Evolutionary conservation across 371 early-diverging fungal genomes (phyloP).

Genomic region (Amoeboaphelidium protococcarum): DNA sequence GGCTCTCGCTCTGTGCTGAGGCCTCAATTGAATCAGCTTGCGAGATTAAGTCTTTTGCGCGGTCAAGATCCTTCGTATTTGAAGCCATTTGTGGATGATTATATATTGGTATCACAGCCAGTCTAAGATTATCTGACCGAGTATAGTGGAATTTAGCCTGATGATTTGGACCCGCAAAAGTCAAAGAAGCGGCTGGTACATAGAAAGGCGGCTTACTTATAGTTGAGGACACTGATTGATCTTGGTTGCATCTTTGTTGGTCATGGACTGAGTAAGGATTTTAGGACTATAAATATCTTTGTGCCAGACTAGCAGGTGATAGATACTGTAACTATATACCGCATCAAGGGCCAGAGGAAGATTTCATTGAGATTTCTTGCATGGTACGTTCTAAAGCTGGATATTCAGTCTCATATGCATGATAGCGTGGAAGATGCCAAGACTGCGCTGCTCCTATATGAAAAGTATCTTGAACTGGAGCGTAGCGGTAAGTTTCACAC

Average conservation of each 20-base stretch:
- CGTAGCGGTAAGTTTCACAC: slow-evolving; percentile 33
- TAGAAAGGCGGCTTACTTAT: slow-evolving; percentile 58
- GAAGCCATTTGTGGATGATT: slow-evolving; percentile 82
- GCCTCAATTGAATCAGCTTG: slow-evolving; percentile 49
- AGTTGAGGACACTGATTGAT: slow-evolving; percentile 59
- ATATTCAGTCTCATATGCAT: slow-evolving; percentile 64
- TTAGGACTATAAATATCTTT: slow-evolving; percentile 66
- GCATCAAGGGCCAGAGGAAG: slow-evolving; percentile 30
- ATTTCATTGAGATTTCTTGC: slow-evolving; percentile 69
- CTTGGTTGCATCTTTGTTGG: slow-evolving; percentile 71
- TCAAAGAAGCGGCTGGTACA: slow-evolving; percentile 54
- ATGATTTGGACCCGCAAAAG: slow-evolving; percentile 40
- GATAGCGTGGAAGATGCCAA: slow-evolving; percentile 80
- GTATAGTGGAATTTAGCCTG: slow-evolving; percentile 62
- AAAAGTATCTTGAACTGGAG: slow-evolving; percentile 35
- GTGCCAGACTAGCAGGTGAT: slow-evolving; percentile 61
- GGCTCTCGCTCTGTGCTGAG: slow-evolving; percentile 53
- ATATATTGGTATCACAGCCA: slow-evolving; percentile 49
- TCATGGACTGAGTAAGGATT: slow-evolving; percentile 76
- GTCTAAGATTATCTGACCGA: slow-evolving; percentile 72
- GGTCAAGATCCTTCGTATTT: slow-evolving; percentile 28
- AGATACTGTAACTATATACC: slow-evolving; percentile 73
- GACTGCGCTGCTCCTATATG: slow-evolving; percentile 50
- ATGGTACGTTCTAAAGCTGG: slow-evolving; percentile 54
- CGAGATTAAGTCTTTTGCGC: slow-evolving; percentile 66